A percentile compares a stretch with the other conserved stretches of the same genome.
These are phyloP conservation scores for Rubia yunnanensis DNA, from an alignment of 257 asterid genomes.

Conservation along the genomic window DNA sequence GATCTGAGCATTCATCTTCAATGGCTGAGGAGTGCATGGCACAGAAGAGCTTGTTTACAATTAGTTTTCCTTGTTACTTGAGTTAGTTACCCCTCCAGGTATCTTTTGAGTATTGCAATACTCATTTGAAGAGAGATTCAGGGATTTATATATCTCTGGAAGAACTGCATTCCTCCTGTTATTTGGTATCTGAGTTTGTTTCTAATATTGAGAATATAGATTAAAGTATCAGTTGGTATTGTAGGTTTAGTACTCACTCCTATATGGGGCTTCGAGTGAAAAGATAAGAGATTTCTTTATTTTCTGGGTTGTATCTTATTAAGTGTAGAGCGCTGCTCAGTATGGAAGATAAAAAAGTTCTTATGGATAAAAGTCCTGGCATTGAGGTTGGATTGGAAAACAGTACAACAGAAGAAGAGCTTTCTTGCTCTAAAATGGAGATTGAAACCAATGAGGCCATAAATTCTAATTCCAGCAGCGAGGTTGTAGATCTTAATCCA, in stretches of 20 bases:
- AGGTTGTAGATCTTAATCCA: slow-evolving; percentile 25
- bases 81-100: neutral
- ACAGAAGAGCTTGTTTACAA: neutral
- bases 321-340: slow-evolving; percentile 11
- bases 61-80: neutral
- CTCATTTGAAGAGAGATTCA: neutral
- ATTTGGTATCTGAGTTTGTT: neutral
- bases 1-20: slow-evolving; percentile 5
- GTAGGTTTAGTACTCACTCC: neutral
- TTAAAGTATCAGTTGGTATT: neutral
- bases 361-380: slow-evolving; percentile 14
- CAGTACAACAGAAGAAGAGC: slow-evolving; percentile 13
- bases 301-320: slow-evolving; percentile 2
- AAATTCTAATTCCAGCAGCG: slow-evolving; percentile 16
- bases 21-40: neutral
- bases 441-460: slow-evolving; percentile 42
- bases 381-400: slow-evolving; percentile 12
- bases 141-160: neutral
- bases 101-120: neutral
- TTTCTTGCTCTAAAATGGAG: slow-evolving; percentile 49
- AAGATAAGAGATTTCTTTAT: neutral
- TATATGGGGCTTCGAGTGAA: slow-evolving; percentile 4
- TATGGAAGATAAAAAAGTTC: slow-evolving; percentile 22
- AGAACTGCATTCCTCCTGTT: neutral
- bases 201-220: neutral